Percentiles rank a stretch among this genome's conserved stretches.
Evolutionary conservation across 176 grass and related monocot genomes (phyloP).

Genomic region (Oryza glaberrima): DNA sequence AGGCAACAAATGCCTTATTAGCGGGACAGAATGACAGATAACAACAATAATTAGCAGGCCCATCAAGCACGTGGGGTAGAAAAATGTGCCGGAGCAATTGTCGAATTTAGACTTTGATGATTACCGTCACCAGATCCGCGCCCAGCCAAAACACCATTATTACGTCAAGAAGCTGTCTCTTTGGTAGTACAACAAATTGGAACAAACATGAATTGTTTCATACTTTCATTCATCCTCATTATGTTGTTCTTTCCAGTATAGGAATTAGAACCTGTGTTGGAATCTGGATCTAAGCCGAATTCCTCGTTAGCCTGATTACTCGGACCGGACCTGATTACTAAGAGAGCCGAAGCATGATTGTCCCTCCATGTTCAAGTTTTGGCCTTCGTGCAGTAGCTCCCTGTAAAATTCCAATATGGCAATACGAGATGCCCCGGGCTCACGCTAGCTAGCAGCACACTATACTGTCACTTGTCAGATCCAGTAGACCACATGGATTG

Average conservation of each 20-base stretch:
- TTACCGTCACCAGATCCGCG: no score
- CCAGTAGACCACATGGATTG: neutral
- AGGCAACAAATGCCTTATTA: no score
- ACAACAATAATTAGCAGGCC: neutral
- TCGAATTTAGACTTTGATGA: neutral
- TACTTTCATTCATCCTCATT: neutral
- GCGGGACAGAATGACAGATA: no score
- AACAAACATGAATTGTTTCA: neutral
- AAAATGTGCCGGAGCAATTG: neutral
- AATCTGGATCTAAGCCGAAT: neutral
- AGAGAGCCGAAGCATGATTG: neutral
- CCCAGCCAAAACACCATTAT: neutral
- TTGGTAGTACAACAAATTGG: neutral
- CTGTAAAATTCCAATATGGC: neutral
- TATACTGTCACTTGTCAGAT: neutral
- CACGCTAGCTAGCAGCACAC: neutral
- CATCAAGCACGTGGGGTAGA: neutral
- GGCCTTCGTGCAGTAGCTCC: neutral
- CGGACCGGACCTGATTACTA: neutral
- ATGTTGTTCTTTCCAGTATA: neutral
- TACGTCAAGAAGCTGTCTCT: neutral
- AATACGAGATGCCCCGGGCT: neutral
- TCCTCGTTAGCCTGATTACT: neutral
- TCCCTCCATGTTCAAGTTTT: neutral
- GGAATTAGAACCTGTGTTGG: neutral